Conservation (phyloP, 495 filamentous ascomycete genomes). For the Pseudoneurospora amorphoporcata region DNA sequence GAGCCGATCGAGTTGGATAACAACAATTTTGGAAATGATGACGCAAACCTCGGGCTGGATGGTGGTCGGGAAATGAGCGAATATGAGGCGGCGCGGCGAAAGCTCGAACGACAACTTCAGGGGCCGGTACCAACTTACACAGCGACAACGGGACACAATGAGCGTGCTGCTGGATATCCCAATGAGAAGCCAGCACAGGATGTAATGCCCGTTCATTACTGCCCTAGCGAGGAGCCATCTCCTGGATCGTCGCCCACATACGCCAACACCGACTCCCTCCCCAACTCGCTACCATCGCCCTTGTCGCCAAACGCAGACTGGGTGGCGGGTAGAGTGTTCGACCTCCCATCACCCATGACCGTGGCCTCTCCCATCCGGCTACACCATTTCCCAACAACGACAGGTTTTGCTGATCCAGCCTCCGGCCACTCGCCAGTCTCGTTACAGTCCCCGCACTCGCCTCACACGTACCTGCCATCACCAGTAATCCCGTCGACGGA, state of each 20-base stretch:
- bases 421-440: slow-evolving; percentile 28
- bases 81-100: slow-evolving; percentile 35
- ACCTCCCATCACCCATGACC: slow-evolving; percentile 32
- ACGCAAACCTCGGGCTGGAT: slow-evolving; percentile 25
- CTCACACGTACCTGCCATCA: slow-evolving; percentile 21
- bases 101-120: slow-evolving; percentile 34
- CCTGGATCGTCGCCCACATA: slow-evolving; percentile 33
- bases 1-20: slow-evolving; percentile 41
- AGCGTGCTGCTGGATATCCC: not conserved
- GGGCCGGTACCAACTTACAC: slow-evolving; percentile 29
- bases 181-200: slow-evolving; percentile 29
- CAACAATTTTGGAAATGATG: slow-evolving; percentile 21
- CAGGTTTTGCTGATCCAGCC: slow-evolving; percentile 15
- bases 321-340: slow-evolving; percentile 22
- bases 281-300: slow-evolving; percentile 34
- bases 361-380: slow-evolving; percentile 19
- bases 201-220: slow-evolving; percentile 27
- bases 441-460: slow-evolving; percentile 17
- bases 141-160: slow-evolving; percentile 3
- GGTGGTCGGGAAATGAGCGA: slow-evolving; percentile 16
- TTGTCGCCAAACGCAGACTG: slow-evolving; percentile 34
- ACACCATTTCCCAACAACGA: slow-evolving; percentile 3
- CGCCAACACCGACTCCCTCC: slow-evolving; percentile 26
- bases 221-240: slow-evolving; percentile 27
- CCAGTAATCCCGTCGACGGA: slow-evolving; percentile 23